These are phyloP conservation scores for Kuraishia floccosa DNA, from an alignment of 805 yeast species.

Conservation along the genomic window DNA sequence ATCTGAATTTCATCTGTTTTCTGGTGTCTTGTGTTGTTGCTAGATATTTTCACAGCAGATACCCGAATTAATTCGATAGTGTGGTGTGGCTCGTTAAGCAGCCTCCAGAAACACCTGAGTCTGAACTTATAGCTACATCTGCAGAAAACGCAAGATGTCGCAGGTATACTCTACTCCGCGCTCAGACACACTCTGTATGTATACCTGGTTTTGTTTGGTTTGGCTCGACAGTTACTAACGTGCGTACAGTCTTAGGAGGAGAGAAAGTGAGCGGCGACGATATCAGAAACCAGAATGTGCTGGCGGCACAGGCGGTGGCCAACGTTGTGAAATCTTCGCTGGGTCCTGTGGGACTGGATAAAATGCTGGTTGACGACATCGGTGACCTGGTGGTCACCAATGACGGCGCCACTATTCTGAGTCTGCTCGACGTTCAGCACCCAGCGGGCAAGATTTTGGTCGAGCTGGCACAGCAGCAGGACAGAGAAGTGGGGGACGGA, in stretches of 20 bases:
- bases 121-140: too few species aligned
- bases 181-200: slow-evolving; percentile 75
- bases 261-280: slow-evolving; percentile 95
- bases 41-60: too few species aligned
- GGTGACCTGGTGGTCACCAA: slow-evolving; percentile 98
- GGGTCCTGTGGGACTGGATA: slow-evolving; percentile 97
- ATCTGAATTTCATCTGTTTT: too few species aligned
- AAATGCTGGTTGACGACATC: slow-evolving; percentile 97
- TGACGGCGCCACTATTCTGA: slow-evolving; percentile 95
- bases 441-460: slow-evolving; percentile 98
- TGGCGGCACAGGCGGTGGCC: slow-evolving; percentile 84
- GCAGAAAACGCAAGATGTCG: neutral
- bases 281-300: slow-evolving; percentile 88
- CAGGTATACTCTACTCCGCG: slow-evolving; percentile 63
- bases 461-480: slow-evolving; percentile 97
- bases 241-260: slow-evolving; percentile 85
- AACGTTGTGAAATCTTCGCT: slow-evolving; percentile 82
- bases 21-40: too few species aligned
- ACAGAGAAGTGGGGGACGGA: slow-evolving; percentile 97
- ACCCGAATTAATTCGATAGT: too few species aligned
- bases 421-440: slow-evolving; percentile 90
- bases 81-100: too few species aligned
- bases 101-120: too few species aligned
- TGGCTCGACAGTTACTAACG: slow-evolving; percentile 4
- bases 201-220: neutral